phyloP scores from a whole-genome alignment of 2,329 filamentous ascomycete species.

The Trichoderma simmonsii region DNA sequence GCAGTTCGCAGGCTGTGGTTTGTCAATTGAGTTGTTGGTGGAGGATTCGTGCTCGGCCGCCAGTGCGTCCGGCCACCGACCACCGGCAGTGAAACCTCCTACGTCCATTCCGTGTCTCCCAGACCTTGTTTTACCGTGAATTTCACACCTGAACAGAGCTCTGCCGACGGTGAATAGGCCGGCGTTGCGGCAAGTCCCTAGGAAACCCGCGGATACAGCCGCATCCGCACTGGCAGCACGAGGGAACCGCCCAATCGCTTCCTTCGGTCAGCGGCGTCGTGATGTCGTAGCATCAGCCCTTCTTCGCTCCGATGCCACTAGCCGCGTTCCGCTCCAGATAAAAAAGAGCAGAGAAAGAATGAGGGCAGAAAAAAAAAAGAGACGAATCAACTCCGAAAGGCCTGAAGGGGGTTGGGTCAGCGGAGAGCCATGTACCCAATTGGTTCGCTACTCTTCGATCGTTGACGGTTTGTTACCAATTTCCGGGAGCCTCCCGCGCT shows the following conservation, averaged over 20 bases:
- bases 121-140: neutral
- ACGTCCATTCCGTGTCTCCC: neutral
- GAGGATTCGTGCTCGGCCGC: constrained; percentile 6
- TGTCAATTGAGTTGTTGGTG: neutral
- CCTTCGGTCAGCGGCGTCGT: neutral
- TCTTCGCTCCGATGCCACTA: neutral
- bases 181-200: neutral
- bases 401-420: neutral
- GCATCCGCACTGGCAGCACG: neutral
- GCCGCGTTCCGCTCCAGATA: neutral
- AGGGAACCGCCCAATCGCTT: neutral
- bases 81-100: neutral
- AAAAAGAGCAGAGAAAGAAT: neutral
- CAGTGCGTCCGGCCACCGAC: neutral
- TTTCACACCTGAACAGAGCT: neutral
- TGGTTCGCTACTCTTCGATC: neutral
- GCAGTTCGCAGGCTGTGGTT: neutral
- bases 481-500: constrained; percentile 9
- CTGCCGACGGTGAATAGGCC: neutral
- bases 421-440: neutral
- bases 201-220: constrained; percentile 5
- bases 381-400: neutral
- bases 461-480: neutral
- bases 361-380: neutral
- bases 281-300: neutral